A percentile compares a stretch with the other conserved stretches of the same genome.
phyloP scores from a whole-genome alignment of 140 eudicot species.

The Senecio squalidus region DNA sequence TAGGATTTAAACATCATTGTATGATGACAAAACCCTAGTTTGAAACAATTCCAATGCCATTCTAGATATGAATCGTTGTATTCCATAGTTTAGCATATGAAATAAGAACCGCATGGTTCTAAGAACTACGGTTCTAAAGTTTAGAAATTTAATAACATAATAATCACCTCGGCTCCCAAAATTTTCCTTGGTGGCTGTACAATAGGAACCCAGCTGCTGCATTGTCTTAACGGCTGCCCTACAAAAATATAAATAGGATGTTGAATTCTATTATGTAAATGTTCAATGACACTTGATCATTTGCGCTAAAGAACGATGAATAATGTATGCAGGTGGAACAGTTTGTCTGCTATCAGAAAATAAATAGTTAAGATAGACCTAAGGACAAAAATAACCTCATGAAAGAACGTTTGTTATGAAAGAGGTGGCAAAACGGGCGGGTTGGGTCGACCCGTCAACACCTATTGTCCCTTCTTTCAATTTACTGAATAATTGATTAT shows the following conservation, averaged over 20 bases:
- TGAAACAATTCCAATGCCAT: conserved; percentile 15
- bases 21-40: conserved; percentile 9
- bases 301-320: not conserved
- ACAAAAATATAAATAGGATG: not conserved
- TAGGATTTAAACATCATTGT: conserved; percentile 6
- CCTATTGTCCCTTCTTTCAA: not conserved
- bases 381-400: no score
- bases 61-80: not conserved
- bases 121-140: conserved; percentile 7
- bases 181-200: conserved; percentile 23
- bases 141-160: conserved; percentile 1
- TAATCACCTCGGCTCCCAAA: conserved; percentile 31
- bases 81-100: not conserved
- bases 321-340: no score
- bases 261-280: no score
- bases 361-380: no score
- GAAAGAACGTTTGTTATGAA: no score
- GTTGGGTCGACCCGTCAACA: not conserved
- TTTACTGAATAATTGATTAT: not conserved
- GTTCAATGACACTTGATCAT: no score
- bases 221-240: conserved; percentile 18
- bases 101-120: conserved; percentile 8
- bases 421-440: not conserved
- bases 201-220: conserved; percentile 14
- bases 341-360: no score